Evolutionary conservation across 116 monocot genomes (phyloP), one percentile per base, ranked within the genome.

Genomic region (Iris pallida): DNA sequence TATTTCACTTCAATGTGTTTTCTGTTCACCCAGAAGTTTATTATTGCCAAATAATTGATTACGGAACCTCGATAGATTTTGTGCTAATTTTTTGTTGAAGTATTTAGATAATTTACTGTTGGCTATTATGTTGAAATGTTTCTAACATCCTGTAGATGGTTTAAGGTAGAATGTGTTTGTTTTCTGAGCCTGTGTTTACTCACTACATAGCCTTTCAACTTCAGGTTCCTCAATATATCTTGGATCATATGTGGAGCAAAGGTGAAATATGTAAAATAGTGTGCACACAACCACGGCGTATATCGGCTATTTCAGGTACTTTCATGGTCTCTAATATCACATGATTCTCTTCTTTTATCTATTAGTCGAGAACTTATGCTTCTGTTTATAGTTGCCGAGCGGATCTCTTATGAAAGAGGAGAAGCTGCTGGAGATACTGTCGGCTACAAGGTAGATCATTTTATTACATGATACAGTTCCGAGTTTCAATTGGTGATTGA

Each of bases 211-310:
- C 41, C 53, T 30, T 45, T 0, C 20, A 47, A 64, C 17, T 81
- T 15, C 77, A 97, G 97, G 97, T 92, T 20, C 97, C 97, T 73
- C 97, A 97, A 68, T 97, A 87, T 78, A 87, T 97, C 47, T 77
- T 97, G 70, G 97, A 92, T 66, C 52, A 78, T 64, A 88, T 92
- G 83, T 97, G 97, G 97, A 64, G 78, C 48, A 92, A 88, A 76
- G 85, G 83, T 16, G 80, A 88, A 64, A 51, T 75, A 42, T 97
- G 97, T 69, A 97, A 97, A 82, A 83, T 92, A 45, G 72, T 97
- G 14, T 92, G 97, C 74, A 92, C 97, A n/a, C 97, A 97, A 60
- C 97, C 97, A 3, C 87, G 97, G 47, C 89, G 92, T 7, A 88
- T 97, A 71, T 92, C 92, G 49, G 97, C 92, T 40, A 88, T 92